Evolutionary conservation across 177 flowering plant genomes (phyloP), one percentile per base, ranked within the genome.

Genomic region (Vitis hybrid): DNA sequence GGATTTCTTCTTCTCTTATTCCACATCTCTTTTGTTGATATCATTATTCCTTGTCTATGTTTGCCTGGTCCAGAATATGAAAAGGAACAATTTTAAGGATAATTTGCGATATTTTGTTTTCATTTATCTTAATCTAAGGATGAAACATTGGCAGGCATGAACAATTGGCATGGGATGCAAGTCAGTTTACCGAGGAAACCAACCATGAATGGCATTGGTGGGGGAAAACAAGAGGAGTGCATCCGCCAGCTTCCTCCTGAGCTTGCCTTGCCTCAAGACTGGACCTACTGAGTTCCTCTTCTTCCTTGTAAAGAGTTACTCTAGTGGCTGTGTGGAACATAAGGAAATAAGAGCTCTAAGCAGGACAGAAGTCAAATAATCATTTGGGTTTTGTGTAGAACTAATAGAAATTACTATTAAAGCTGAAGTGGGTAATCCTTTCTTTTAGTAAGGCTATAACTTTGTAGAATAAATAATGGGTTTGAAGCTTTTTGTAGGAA

Each of bases 261-360:
- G 58, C 62, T 70, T 60, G 76, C 71, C 11, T 73, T 83, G 77
- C 86, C 86, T 56, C 68, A 68, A 54, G 82, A 81, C 12, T 83
- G 84, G 85, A 79, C 84, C 24, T 82, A 82, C 70, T 80, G 76
- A 83, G 35, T 61, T 65, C 61, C 24, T 14, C 59, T 10, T 9
- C 65, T 11, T 41, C 11, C 2, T 9, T 46, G 48, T 61, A 62
- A 12, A 17, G 32, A 49, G 14, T 2, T n/a, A 2, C 55, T 1
- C 24, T 13, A n/a, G 17, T 41, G 3, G 10, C 50, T 3, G 35
- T n/a, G n/a, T 21, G 46, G 9, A 4, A 3, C 9, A 4, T 1
- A 7, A 62, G 2, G 35, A 54, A 54, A 54, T 54, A 54, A 54
- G 57, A 58, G 27, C 61, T 58, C 61, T 24, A 18, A 58, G 11